Conservation (phyloP, 257 asterid genomes). For the Cynanchum wilfordii region DNA sequence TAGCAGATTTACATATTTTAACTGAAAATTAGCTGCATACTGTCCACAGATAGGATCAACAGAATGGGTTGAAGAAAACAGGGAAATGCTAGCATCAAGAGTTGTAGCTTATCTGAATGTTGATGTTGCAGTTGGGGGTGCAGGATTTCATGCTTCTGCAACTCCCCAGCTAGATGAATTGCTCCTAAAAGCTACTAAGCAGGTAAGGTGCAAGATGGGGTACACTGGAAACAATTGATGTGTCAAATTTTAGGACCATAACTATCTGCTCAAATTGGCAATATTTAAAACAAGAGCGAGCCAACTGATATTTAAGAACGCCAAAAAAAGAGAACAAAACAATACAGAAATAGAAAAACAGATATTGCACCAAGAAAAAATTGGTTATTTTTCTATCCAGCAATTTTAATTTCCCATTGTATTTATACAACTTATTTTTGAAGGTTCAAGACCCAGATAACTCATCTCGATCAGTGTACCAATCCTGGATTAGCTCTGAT, state of each 20-base stretch:
- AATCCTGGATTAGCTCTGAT: constrained; percentile 62
- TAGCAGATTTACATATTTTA: not conserved
- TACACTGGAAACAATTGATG: constrained; percentile 3
- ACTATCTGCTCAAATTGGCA: not conserved
- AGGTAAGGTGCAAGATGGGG: constrained; percentile 33
- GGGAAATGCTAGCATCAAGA: constrained; percentile 61
- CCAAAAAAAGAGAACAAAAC: not conserved
- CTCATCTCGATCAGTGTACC: constrained; percentile 71
- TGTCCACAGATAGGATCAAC: constrained; percentile 67
- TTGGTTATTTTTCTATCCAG: not conserved
- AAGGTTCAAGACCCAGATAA: constrained; percentile 80
- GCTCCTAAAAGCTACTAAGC: constrained; percentile 51
- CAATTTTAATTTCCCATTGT: constrained; percentile 7
- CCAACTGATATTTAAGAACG: not conserved
- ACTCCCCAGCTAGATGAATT: constrained; percentile 88
- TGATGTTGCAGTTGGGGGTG: constrained; percentile 62
- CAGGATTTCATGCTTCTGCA: constrained; percentile 57
- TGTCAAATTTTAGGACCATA: not conserved
- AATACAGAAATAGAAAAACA: not conserved
- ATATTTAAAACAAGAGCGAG: not conserved
- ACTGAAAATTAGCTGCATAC: not conserved
- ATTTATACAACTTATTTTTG: constrained; percentile 9
- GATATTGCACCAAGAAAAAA: not conserved
- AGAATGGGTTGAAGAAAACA: constrained; percentile 93
- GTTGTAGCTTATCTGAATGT: constrained; percentile 81